A percentile compares a stretch with the other conserved stretches of the same genome.
Evolutionary conservation across 768 basidiomycete species (phyloP).

Genomic region (Suillus fuscotomentosus): DNA sequence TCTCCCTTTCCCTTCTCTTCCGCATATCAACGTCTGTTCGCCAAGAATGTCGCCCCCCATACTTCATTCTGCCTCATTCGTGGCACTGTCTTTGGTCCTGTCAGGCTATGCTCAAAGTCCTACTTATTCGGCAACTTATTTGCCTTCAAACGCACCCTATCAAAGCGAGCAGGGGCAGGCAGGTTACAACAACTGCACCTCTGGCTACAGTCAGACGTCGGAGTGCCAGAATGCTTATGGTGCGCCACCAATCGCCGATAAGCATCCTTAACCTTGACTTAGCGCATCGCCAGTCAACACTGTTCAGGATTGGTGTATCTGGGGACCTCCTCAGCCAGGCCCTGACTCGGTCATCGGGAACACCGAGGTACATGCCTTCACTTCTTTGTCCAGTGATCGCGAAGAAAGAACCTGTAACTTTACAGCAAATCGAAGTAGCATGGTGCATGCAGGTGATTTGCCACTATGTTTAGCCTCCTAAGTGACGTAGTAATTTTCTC

Average conservation of each 20-base stretch:
- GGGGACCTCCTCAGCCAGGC: conserved; percentile 49
- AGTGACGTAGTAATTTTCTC: background rate
- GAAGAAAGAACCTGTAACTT: conserved; percentile 14
- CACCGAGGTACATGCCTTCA: conserved; percentile 49
- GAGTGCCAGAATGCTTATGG: conserved; percentile 67
- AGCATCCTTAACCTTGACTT: background rate
- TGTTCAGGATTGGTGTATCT: conserved; percentile 54
- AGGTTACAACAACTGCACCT: conserved; percentile 67
- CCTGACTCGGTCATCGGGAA: conserved; percentile 54
- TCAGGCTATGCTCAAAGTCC: conserved; percentile 14
- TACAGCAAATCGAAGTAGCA: conserved; percentile 46
- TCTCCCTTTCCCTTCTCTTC: conserved; percentile 11
- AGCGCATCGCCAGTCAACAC: conserved; percentile 47
- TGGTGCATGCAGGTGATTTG: conserved; percentile 48
- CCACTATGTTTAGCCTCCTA: background rate
- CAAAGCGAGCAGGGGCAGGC: conserved; percentile 56
- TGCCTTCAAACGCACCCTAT: conserved; percentile 46
- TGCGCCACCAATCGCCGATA: conserved; percentile 26
- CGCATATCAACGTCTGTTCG: conserved; percentile 5
- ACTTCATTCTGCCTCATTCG: conserved; percentile 17
- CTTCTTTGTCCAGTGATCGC: conserved; percentile 8
- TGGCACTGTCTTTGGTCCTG: conserved; percentile 19
- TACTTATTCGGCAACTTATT: conserved; percentile 44
- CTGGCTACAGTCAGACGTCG: conserved; percentile 50
- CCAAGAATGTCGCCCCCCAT: conserved; percentile 17